A percentile compares a stretch with the other conserved stretches of the same genome.
phyloP scores from a whole-genome alignment of 1,139 yeast species.

The Pichia sp. region DNA sequence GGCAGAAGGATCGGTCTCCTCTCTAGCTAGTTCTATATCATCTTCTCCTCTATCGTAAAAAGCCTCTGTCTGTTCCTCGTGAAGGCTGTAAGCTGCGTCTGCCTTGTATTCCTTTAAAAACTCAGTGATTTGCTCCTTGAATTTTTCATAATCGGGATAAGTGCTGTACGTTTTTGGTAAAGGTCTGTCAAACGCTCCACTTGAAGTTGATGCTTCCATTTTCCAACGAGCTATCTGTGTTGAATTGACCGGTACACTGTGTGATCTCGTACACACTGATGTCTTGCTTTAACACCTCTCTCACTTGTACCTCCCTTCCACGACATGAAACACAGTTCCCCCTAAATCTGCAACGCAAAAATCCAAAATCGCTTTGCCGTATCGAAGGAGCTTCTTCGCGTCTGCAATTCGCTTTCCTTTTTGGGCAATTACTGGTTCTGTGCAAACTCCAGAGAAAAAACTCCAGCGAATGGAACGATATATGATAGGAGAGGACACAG shows the following conservation, averaged over 20 bases:
- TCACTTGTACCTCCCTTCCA: background rate
- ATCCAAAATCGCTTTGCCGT: background rate
- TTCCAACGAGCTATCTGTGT: no score
- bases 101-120: conserved; percentile 61
- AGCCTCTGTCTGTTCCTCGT: conserved; percentile 16
- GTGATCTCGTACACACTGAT: background rate
- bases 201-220: conserved; percentile 21
- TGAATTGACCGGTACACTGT: no score
- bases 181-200: conserved; percentile 5
- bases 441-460: no score
- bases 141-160: conserved; percentile 50
- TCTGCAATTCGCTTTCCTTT: conserved; percentile 34
- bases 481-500: no score
- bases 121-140: conserved; percentile 50
- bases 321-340: background rate
- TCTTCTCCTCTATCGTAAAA: conserved; percentile 35
- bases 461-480: no score
- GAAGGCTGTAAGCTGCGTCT: conserved; percentile 28
- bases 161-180: conserved; percentile 13
- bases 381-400: background rate
- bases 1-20: conserved; percentile 28
- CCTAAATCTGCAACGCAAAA: background rate
- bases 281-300: no score
- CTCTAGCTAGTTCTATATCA: conserved; percentile 17
- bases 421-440: background rate